These are phyloP conservation scores for Colletotrichum lupini DNA, from an alignment of 2,329 filamentous ascomycete species.

Conservation along the genomic window DNA sequence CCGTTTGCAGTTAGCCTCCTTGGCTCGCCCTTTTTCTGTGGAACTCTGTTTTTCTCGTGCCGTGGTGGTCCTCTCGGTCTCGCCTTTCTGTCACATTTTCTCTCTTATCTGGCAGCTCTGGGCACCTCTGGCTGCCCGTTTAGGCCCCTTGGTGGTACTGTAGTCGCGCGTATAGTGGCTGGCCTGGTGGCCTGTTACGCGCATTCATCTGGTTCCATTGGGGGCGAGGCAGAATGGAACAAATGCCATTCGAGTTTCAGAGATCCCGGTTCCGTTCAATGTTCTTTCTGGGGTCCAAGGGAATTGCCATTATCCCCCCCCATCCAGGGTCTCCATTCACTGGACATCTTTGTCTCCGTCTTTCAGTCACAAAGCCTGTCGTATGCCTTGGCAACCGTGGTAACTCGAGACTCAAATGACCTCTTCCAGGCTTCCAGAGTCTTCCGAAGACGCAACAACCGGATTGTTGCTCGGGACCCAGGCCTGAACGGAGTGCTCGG, in stretches of 20 bases:
- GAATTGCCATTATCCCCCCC: background rate
- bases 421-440: background rate
- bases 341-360: background rate
- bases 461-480: background rate
- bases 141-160: background rate
- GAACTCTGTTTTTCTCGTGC: background rate
- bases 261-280: background rate
- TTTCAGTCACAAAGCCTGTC: background rate
- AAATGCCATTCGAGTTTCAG: background rate
- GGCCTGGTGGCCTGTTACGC: background rate
- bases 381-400: background rate
- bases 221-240: background rate
- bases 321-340: background rate
- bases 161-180: background rate
- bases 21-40: background rate
- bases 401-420: background rate
- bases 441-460: background rate
- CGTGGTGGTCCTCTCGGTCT: background rate
- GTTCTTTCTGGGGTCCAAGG: background rate
- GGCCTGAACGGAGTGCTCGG: background rate
- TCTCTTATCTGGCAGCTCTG: too few relatives aligned
- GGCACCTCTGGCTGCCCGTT: background rate
- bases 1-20: conserved; percentile 22
- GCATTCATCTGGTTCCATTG: background rate
- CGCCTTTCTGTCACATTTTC: background rate